Base-by-base conservation (phyloP, 495 filamentous ascomycete genomes). In the Aspergillus coremiiformis region DNA sequence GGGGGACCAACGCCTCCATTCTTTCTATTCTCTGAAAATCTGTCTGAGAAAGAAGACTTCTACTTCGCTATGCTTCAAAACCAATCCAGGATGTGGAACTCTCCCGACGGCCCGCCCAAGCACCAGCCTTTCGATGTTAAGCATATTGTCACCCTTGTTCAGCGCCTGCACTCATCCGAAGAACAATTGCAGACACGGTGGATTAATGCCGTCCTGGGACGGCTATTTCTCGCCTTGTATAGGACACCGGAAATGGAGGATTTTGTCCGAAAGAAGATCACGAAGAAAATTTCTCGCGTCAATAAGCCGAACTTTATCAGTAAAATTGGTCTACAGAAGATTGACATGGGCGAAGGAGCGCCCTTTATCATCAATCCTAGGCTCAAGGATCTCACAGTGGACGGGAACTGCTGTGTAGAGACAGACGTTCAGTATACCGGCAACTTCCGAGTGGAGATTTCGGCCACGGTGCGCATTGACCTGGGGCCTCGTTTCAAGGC, bases 31-130 rank as follows among this genome's bases (percentile, higher is more conserved):
- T 95, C 90, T 0, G 89, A 96, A 45, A 94, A 94, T 55, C 84
- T 87, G 59, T 95, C 89, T 0, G 87, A 92, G 19, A 97, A 98
- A 68, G 93, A 98, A 64, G 93, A 98, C 57, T 97, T 98, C 72
- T 98, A 98, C 66, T 88, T 94, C 65, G 87, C 91, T 17, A 76
- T 98, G 56, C 76, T 98, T 14, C 80, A 86, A 53, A 93, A 90
- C 54, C 89, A 95, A 61, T 83, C 89, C 44, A 83, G 81, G 58
- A 74, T 77, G 19, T 71, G 78, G 47, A 68, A 79, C 37, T 70
- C 76, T 6, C 67, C 73, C 17, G 74, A 81, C 44, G 74, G 72
- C 11, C 79, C 84, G 0, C 90, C 92, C 6, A 76, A 76, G 27
- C 86, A 85, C 14, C 81, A 90, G 48, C 73, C 81, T n/a, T 95